phyloP scores from a whole-genome alignment of 768 basidiomycete genomes.

The Pulveroboletus sp. region DNA sequence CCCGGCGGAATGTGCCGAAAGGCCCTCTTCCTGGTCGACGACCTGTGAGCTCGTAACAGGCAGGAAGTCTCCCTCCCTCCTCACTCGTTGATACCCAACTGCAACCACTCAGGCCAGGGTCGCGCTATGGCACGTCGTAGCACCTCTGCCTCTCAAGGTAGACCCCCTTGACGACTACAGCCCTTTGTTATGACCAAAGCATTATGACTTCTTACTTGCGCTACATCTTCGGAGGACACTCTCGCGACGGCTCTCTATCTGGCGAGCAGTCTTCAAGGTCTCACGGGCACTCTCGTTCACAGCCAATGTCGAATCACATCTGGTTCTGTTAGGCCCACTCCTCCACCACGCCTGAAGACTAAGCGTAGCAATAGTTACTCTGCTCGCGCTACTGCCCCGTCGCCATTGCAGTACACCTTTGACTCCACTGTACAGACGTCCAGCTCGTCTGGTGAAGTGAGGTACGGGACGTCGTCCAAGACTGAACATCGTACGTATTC shows the following conservation, averaged over 20 bases:
- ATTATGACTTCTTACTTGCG: constrained; percentile 50
- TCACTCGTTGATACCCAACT: too few species aligned
- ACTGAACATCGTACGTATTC: constrained; percentile 42
- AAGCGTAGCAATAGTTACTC: constrained; percentile 41
- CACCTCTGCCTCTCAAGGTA: too few species aligned
- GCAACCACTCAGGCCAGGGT: too few species aligned
- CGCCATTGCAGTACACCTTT: constrained; percentile 41
- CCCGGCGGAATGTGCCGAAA: too few species aligned
- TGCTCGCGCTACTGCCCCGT: constrained; percentile 36
- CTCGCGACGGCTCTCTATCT: constrained; percentile 24
- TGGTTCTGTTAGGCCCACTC: constrained; percentile 29
- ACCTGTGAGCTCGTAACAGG: too few species aligned
- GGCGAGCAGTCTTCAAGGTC: constrained; percentile 35
- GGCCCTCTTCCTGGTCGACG: too few species aligned
- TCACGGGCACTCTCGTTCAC: constrained; percentile 42
- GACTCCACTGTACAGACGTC: constrained; percentile 26
- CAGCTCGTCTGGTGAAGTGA: constrained; percentile 32
- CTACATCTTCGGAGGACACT: constrained; percentile 40
- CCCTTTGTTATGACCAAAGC: constrained; percentile 16
- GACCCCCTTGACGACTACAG: constrained; percentile 12
- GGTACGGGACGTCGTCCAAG: constrained; percentile 29
- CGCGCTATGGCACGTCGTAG: too few species aligned
- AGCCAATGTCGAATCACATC: constrained; percentile 39
- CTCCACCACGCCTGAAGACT: constrained; percentile 35
- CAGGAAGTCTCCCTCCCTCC: too few species aligned